Percentiles rank a stretch among this genome's conserved stretches.
These are phyloP conservation scores for Sodiomyces alkalinus DNA, from an alignment of 2,329 filamentous ascomycete species.

Conservation along the genomic window DNA sequence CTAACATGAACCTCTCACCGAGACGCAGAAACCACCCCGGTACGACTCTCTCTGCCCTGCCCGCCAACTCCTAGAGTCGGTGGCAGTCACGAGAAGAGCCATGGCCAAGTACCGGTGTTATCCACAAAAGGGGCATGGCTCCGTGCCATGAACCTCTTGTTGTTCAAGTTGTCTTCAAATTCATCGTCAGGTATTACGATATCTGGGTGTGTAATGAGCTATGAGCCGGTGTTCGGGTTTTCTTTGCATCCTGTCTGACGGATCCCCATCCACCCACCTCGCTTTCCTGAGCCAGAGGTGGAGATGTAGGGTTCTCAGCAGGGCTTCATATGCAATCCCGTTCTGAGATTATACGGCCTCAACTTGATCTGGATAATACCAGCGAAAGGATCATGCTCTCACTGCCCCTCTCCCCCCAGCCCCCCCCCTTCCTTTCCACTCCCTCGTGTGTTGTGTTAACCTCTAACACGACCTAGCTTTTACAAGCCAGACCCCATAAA, in stretches of 20 bases:
- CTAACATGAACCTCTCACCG: no score
- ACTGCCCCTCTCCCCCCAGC: constrained; percentile 21
- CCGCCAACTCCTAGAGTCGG: no score
- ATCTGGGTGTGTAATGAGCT: constrained; percentile 1
- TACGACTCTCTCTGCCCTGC: not conserved
- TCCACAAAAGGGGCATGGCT: constrained; percentile 1
- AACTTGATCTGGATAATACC: constrained; percentile 99
- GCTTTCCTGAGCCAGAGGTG: not conserved
- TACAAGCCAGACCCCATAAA: constrained; percentile 14
- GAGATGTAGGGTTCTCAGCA: not conserved
- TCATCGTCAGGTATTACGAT: constrained; percentile 2
- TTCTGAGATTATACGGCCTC: constrained; percentile 80
- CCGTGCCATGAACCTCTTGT: constrained; percentile 1
- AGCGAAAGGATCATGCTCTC: constrained; percentile 98
- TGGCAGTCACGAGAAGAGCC: constrained; percentile 1
- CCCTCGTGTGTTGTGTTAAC: not conserved
- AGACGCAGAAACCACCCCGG: not conserved
- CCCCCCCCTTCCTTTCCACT: not conserved
- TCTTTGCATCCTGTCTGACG: constrained; percentile 1
- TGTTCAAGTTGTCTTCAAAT: constrained; percentile 2
- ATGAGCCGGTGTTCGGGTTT: constrained; percentile 3
- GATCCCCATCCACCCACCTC: constrained; percentile 1
- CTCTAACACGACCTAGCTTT: not conserved
- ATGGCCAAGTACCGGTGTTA: constrained; percentile 2
- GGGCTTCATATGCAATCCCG: constrained; percentile 1